These are phyloP conservation scores for Pichia kluyveri DNA, from an alignment of 805 yeast genomes.

Conservation along the genomic window DNA sequence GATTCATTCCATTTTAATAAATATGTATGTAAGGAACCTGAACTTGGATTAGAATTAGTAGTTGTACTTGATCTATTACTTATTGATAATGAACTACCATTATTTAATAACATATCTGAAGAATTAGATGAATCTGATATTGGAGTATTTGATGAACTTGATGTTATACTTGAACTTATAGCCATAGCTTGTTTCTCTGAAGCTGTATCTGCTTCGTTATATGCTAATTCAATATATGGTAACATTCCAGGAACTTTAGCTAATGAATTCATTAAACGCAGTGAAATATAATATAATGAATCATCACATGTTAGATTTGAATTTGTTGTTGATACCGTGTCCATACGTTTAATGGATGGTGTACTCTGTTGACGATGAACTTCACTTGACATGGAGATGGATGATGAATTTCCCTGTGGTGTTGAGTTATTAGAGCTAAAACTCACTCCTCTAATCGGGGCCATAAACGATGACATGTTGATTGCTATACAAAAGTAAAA, in stretches of 20 bases:
- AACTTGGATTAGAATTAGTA: not conserved
- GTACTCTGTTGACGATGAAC: not conserved
- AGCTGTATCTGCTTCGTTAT: conserved; percentile 54
- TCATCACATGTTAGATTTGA: conserved; percentile 59
- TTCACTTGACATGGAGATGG: not conserved
- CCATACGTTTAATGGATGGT: not conserved
- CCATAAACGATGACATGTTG: conserved; percentile 15
- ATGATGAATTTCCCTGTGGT: conserved; percentile 3
- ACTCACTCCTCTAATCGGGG: conserved; percentile 15
- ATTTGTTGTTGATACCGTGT: conserved; percentile 26
- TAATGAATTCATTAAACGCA: conserved; percentile 44
- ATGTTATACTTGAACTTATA: not conserved
- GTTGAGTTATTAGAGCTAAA: not conserved
- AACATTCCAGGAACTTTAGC: conserved; percentile 56
- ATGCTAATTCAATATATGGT: conserved; percentile 58
- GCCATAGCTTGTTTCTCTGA: conserved; percentile 60
- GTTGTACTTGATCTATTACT: not conserved
- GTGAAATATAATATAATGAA: conserved; percentile 63
- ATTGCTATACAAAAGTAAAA: no score
- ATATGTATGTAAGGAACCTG: not conserved
- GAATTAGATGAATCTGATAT: no score
- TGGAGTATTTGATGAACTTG: no score
- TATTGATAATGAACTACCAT: not conserved
- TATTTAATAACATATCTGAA: no score
- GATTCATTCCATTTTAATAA: conserved; percentile 28